Evolutionary conservation across 139 green algal species (phyloP).

Genomic region (Chlamydomonas eustigma): DNA sequence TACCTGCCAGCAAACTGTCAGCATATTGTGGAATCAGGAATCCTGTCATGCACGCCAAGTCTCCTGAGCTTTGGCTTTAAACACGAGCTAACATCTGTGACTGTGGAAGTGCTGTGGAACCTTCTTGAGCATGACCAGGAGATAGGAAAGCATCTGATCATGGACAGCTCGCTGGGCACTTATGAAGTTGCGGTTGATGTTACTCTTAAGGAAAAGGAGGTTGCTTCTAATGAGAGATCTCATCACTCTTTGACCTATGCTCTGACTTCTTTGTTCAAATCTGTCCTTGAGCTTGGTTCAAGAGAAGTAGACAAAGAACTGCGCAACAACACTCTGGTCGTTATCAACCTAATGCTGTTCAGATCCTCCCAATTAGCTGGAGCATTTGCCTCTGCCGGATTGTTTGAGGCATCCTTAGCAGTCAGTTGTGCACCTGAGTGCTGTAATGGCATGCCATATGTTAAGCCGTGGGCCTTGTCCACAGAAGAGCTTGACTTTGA

Average conservation of each 20-base stretch:
- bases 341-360: conserved; percentile 29
- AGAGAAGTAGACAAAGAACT: conserved; percentile 41
- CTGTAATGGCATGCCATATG: conserved; percentile 2
- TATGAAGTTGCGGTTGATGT: not conserved
- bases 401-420: conserved; percentile 30
- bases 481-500: conserved; percentile 38
- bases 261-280: conserved; percentile 20
- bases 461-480: conserved; percentile 24
- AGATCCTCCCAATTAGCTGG: not conserved
- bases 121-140: conserved; percentile 22
- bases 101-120: conserved; percentile 41
- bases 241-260: conserved; percentile 6
- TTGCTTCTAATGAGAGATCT: not conserved
- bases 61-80: conserved; percentile 19
- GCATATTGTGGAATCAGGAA: conserved; percentile 18
- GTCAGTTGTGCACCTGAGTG: conserved; percentile 35
- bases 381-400: conserved; percentile 9
- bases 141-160: not conserved
- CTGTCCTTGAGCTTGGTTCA: conserved; percentile 25
- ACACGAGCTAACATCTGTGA: conserved; percentile 7
- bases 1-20: conserved; percentile 23
- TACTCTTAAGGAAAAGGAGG: not conserved
- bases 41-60: conserved; percentile 24
- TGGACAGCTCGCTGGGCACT: not conserved
- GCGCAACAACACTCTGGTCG: conserved; percentile 44